Conservation (phyloP, 1,139 yeast genomes). For the Kurtzmaniella quercitrusa region DNA sequence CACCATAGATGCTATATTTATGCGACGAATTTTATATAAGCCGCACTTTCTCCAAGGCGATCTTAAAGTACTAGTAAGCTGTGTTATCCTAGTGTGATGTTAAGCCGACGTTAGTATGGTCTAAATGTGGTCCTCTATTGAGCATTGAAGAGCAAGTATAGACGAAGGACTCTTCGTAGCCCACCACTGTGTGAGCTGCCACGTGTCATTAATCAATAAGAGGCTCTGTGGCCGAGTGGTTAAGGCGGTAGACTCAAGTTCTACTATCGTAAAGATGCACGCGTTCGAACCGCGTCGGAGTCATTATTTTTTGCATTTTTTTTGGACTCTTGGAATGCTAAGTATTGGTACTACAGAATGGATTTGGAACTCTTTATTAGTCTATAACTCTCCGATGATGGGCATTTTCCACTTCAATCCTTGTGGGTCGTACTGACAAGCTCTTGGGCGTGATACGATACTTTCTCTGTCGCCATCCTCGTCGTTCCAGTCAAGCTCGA, state of each 20-base stretch:
- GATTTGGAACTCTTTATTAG: not conserved
- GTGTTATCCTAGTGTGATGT: too few relatives aligned
- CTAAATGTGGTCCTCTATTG: too few relatives aligned
- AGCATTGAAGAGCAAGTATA: too few relatives aligned
- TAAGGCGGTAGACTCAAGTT: constrained; percentile 3
- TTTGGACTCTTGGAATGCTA: not conserved
- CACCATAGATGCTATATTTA: too few relatives aligned
- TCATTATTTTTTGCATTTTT: not conserved
- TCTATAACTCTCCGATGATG: constrained; percentile 36
- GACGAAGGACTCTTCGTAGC: too few relatives aligned
- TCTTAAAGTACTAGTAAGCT: too few relatives aligned
- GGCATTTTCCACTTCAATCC: constrained; percentile 55
- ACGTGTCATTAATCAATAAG: too few relatives aligned
- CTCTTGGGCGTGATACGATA: constrained; percentile 9
- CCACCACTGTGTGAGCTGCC: too few relatives aligned
- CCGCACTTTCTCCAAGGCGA: too few relatives aligned
- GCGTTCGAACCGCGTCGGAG: constrained; percentile 2
- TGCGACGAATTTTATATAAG: too few relatives aligned
- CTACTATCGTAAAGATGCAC: constrained; percentile 3
- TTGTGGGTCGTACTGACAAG: constrained; percentile 32
- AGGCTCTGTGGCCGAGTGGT: constrained; percentile 7
- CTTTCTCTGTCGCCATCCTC: constrained; percentile 8
- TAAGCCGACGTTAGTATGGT: too few relatives aligned
- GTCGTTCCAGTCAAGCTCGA: constrained; percentile 30
- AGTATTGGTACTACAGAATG: not conserved